Conservation (phyloP, 2,329 filamentous ascomycete species). For the Boeremia exigua region DNA sequence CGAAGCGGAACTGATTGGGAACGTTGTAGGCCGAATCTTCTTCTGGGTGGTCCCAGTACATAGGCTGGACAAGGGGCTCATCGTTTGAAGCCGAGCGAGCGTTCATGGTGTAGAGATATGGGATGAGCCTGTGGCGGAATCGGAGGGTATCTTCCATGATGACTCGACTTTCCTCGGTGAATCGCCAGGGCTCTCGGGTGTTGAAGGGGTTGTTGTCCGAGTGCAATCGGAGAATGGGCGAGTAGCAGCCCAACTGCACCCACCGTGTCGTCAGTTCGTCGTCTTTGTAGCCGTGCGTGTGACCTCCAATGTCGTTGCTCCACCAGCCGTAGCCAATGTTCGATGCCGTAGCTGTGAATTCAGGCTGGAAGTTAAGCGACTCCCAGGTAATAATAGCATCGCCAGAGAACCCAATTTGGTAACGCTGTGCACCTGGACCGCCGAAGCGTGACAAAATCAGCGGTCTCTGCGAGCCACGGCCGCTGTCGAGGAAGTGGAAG, state of each 20-base stretch:
- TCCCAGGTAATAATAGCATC: constrained; percentile 67
- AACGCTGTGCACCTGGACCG: constrained; percentile 68
- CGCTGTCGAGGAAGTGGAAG: constrained; percentile 65
- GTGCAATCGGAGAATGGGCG: constrained; percentile 67
- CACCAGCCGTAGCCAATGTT: constrained; percentile 74
- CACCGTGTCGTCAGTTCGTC: constrained; percentile 66
- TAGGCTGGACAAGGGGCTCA: constrained; percentile 63
- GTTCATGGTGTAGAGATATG: constrained; percentile 67
- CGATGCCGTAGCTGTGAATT: constrained; percentile 70
- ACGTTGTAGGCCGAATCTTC: constrained; percentile 61
- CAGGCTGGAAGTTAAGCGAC: constrained; percentile 67
- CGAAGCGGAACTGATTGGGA: constrained; percentile 67
- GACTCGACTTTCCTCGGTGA: constrained; percentile 53
- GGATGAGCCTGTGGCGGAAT: constrained; percentile 64
- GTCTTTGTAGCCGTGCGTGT: constrained; percentile 62
- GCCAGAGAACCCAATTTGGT: constrained; percentile 70
- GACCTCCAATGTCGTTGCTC: constrained; percentile 72
- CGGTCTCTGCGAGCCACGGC: constrained; percentile 51
- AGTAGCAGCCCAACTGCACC: constrained; percentile 68
- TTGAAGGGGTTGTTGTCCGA: constrained; percentile 65
- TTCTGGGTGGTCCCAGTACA: constrained; percentile 67
- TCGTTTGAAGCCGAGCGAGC: constrained; percentile 52
- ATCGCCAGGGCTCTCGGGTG: constrained; percentile 68
- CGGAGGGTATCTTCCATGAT: constrained; percentile 59
- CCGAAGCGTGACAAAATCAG: constrained; percentile 68